These are phyloP conservation scores for Saccharomycopsis malanga DNA, from an alignment of 805 yeast genomes.

Conservation along the genomic window DNA sequence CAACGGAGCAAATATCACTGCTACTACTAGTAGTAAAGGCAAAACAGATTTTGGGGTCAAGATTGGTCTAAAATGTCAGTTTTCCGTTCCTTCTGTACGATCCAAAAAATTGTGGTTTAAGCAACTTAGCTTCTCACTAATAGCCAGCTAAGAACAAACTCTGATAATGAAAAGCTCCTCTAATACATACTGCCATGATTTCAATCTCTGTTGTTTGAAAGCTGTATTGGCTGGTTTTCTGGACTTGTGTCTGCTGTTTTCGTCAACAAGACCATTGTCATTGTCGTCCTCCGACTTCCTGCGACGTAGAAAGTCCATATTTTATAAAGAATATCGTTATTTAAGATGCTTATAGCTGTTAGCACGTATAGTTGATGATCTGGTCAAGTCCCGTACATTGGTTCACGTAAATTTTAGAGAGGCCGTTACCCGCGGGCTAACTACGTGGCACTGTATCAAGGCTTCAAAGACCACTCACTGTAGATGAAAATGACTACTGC, in stretches of 20 bases:
- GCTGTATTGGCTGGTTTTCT: conserved; percentile 46
- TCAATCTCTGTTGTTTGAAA: conserved; percentile 63
- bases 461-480: too few relatives aligned
- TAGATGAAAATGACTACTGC: too few relatives aligned
- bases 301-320: conserved; percentile 19
- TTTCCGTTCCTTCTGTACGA: not conserved
- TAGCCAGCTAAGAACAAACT: too few relatives aligned
- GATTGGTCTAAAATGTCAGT: conserved; percentile 46
- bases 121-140: not conserved
- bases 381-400: not conserved
- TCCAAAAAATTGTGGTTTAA: not conserved
- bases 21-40: conserved; percentile 69
- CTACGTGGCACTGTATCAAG: too few relatives aligned
- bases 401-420: too few relatives aligned
- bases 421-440: too few relatives aligned
- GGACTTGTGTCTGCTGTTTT: conserved; percentile 12
- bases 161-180: not conserved
- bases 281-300: conserved; percentile 7
- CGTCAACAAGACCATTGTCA: conserved; percentile 10
- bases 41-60: conserved; percentile 86
- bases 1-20: conserved; percentile 80
- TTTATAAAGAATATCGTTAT: too few relatives aligned
- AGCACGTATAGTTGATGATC: too few relatives aligned
- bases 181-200: conserved; percentile 44
- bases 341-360: too few relatives aligned